Evolutionary conservation across 768 basidiomycete species (phyloP).

Genomic region (Auricularia sp.): DNA sequence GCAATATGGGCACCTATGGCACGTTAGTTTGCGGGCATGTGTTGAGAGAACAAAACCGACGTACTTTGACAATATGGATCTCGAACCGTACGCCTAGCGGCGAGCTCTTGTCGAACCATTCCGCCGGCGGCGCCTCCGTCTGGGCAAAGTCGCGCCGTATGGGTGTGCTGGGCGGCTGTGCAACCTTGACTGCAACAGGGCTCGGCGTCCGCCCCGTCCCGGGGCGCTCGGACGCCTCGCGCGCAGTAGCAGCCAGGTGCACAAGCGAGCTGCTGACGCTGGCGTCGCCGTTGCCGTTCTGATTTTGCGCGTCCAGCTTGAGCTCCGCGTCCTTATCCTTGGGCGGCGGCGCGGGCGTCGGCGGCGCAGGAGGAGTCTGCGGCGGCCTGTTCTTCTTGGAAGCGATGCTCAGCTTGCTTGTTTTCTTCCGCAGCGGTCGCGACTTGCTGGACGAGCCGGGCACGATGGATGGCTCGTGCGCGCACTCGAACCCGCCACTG

Average conservation of each 20-base stretch:
- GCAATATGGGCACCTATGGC: conserved; percentile 80
- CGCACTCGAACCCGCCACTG: conserved; percentile 89
- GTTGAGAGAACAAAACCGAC: conserved; percentile 15
- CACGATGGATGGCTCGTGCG: conserved; percentile 90
- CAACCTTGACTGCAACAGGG: neutral
- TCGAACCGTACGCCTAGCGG: conserved; percentile 89
- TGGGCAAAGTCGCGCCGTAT: conserved; percentile 62
- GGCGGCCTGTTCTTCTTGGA: neutral
- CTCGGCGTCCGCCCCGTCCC: neutral
- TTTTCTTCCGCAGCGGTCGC: neutral
- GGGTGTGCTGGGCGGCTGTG: conserved; percentile 27
- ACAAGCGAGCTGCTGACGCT: neutral
- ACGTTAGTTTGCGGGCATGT: neutral
- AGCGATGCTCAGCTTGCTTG: neutral
- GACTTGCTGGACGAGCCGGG: neutral
- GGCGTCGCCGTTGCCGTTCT: neutral
- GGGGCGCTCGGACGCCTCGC: neutral
- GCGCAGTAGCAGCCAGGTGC: neutral
- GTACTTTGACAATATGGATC: conserved; percentile 91
- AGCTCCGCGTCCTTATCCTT: neutral
- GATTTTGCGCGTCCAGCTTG: neutral
- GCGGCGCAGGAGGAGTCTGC: neutral
- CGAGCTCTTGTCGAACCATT: conserved; percentile 28
- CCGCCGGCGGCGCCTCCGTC: conserved; percentile 26
- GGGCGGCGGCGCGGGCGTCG: neutral